phyloP scores from a whole-genome alignment of 805 yeast species.

The Candida hungchunana region DNA sequence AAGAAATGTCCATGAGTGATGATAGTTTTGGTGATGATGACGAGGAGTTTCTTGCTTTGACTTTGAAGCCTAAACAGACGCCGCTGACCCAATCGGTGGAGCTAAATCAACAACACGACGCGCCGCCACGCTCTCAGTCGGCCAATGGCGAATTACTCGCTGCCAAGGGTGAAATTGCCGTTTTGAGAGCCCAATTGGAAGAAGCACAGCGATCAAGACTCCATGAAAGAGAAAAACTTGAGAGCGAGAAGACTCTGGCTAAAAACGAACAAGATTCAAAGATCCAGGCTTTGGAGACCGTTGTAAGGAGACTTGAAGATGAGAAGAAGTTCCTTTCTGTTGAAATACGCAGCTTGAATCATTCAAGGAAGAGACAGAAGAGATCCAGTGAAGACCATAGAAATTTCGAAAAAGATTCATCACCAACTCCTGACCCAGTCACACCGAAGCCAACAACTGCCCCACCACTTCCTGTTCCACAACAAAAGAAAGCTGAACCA shows the following conservation, averaged over 20 bases:
- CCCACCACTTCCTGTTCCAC: background rate
- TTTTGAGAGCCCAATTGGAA: slow-evolving; percentile 54
- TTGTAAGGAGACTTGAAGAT: slow-evolving; percentile 42
- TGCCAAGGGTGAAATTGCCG: slow-evolving; percentile 78
- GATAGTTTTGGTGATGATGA: slow-evolving; percentile 32
- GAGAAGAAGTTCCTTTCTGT: slow-evolving; percentile 52
- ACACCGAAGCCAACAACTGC: slow-evolving; percentile 8
- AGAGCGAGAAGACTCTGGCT: slow-evolving; percentile 20
- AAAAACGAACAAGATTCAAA: slow-evolving; percentile 31
- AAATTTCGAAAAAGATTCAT: slow-evolving; percentile 1
- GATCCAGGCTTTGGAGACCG: slow-evolving; percentile 36
- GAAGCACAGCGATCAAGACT: slow-evolving; percentile 45
- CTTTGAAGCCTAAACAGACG: slow-evolving; percentile 31
- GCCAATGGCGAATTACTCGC: slow-evolving; percentile 37
- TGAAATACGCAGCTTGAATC: slow-evolving; percentile 42
- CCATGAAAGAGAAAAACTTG: slow-evolving; percentile 39
- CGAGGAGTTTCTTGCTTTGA: slow-evolving; percentile 44
- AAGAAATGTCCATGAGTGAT: slow-evolving; percentile 8
- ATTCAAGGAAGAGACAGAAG: slow-evolving; percentile 19
- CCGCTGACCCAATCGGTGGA: background rate
- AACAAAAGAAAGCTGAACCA: background rate
- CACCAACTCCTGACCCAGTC: slow-evolving; percentile 7
- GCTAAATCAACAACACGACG: slow-evolving; percentile 3
- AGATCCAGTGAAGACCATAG: slow-evolving; percentile 7
- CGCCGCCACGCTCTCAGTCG: too few species aligned